A percentile compares a stretch with the other conserved stretches of the same genome.
Evolutionary conservation across 176 grass and related monocot genomes (phyloP).

Genomic region (Urochloa ruziziensis): DNA sequence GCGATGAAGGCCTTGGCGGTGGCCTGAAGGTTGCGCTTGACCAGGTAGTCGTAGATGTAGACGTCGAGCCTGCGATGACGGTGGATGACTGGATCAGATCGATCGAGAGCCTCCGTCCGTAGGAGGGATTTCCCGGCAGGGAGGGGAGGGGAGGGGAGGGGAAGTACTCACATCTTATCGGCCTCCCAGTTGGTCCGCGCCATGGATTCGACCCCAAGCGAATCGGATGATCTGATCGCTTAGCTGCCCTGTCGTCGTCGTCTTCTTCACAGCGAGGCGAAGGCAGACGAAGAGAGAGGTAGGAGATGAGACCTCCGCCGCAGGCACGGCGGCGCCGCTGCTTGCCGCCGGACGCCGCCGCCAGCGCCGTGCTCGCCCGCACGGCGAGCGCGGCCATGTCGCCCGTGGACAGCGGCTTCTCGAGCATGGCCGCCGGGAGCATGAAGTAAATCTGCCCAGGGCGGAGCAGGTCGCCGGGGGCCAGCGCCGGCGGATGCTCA

Average conservation of each 20-base stretch:
- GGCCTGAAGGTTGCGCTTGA: slow-evolving; percentile 86
- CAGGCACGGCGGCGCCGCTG: neutral
- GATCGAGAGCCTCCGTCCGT: neutral
- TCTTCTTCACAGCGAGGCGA: too few relatives aligned
- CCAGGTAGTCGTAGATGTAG: slow-evolving; percentile 94
- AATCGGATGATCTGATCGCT: too few relatives aligned
- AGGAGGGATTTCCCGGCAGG: neutral
- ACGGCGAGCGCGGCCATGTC: slow-evolving; percentile 51
- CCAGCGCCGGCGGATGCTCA: neutral
- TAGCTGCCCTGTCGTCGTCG: too few relatives aligned
- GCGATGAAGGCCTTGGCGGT: slow-evolving; percentile 92
- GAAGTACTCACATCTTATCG: slow-evolving; percentile 79
- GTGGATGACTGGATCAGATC: neutral
- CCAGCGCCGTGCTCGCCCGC: slow-evolving; percentile 43
- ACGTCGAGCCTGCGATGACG: slow-evolving; percentile 74
- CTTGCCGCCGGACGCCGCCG: neutral
- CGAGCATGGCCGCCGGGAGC: slow-evolving; percentile 40
- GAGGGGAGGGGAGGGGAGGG: neutral
- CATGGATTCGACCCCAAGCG: slow-evolving; percentile 38
- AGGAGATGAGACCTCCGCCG: too few relatives aligned
- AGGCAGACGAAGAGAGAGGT: too few relatives aligned
- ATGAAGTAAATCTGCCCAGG: slow-evolving; percentile 50
- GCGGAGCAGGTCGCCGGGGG: slow-evolving; percentile 8
- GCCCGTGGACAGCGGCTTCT: slow-evolving; percentile 6
- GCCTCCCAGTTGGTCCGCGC: slow-evolving; percentile 96